Conservation (phyloP, 129 eudicot species). For the Centrapalus pauciflorus region DNA sequence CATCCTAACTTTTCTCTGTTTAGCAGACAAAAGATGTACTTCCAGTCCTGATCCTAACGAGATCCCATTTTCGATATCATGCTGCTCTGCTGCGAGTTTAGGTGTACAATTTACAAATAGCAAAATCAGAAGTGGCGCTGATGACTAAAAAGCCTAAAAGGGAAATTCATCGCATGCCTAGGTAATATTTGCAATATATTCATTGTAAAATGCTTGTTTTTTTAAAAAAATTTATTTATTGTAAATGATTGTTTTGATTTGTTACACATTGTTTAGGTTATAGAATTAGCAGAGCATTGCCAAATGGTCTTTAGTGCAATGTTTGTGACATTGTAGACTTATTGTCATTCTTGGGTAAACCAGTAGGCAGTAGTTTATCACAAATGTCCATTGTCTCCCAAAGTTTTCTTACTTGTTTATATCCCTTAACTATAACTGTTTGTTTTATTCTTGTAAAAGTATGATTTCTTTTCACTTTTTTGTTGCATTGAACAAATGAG, state of each 20-base stretch:
- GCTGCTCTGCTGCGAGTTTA: not conserved
- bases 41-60: not conserved
- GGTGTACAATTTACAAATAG: not conserved
- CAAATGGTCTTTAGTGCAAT: not conserved
- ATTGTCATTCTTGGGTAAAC: too few species aligned
- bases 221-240: too few species aligned
- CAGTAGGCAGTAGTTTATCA: too few species aligned
- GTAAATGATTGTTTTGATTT: not conserved
- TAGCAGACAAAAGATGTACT: not conserved
- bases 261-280: not conserved
- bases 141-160: not conserved
- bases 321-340: not conserved
- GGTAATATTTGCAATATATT: not conserved
- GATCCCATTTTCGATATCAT: not conserved
- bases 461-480: too few species aligned
- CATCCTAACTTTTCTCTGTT: not conserved
- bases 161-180: not conserved
- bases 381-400: too few species aligned
- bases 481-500: too few species aligned
- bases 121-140: not conserved
- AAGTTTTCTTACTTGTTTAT: too few species aligned
- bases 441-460: too few species aligned
- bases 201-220: conserved; percentile 7
- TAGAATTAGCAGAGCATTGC: not conserved
- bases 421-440: too few species aligned